phyloP scores from a whole-genome alignment of 2,329 filamentous ascomycete species.

The Fusarium sp. region DNA sequence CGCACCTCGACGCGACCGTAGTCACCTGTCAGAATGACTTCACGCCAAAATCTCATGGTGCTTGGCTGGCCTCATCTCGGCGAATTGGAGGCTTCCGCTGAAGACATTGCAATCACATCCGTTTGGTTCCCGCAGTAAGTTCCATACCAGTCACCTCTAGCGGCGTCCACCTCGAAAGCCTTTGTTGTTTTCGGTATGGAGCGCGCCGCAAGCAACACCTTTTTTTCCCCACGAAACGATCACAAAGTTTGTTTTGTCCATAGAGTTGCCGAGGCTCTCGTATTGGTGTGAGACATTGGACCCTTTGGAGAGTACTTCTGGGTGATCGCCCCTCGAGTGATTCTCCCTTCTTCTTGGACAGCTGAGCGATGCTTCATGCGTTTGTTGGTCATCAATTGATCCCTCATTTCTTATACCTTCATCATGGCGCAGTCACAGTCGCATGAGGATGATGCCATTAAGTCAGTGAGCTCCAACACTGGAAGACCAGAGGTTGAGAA shows the following conservation, averaged over 20 bases:
- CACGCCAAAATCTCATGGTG: neutral
- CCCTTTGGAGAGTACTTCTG: neutral
- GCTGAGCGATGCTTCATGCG: neutral
- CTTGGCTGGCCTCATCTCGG: neutral
- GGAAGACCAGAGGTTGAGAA: neutral
- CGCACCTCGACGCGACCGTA: neutral
- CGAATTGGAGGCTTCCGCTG: neutral
- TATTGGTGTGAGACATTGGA: neutral
- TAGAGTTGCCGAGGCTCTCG: conserved; percentile 1
- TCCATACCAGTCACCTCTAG: neutral
- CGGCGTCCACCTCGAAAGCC: neutral
- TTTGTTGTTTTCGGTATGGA: conserved; percentile 1
- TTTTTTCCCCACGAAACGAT: neutral
- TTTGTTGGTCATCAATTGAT: neutral
- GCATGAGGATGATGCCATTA: neutral
- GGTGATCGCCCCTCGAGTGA: neutral
- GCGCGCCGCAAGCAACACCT: neutral
- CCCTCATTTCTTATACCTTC: neutral
- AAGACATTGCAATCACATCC: neutral
- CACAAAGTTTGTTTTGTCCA: neutral
- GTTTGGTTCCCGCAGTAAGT: neutral
- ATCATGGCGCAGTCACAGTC: neutral
- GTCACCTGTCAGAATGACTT: conserved; percentile 5
- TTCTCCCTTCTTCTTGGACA: neutral
- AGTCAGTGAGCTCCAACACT: neutral